Evolutionary conservation across 805 yeast species (phyloP), one percentile per base, ranked within the genome.

Genomic region (Saitoella complicata): DNA sequence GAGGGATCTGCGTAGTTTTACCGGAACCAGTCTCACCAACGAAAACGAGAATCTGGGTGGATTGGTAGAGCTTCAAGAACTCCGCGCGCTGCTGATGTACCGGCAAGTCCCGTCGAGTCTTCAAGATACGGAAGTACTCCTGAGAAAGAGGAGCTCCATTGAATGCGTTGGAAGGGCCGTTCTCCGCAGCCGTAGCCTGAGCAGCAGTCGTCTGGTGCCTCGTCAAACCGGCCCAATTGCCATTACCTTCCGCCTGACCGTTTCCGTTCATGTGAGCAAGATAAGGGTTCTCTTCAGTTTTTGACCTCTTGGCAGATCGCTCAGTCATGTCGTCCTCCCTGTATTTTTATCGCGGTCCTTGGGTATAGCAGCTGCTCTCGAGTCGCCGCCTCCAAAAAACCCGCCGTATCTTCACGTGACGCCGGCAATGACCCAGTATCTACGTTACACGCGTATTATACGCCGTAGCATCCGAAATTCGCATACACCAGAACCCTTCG

Each of bases 1-100:
- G 98, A 3, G 98, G 97, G 51, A 88, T 87, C 66, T 88, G 98
- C 0, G 98, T 88, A 30, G 97, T 88, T 64, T 88, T 88, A 74
- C 98, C 98, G 32, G 95, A 85, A 67, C 98, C 98, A 5, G 98
- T 88, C 61, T 88, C 98, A 69, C 98, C 98, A 43, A 91, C 97
- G 63, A 91, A 85, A 35, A 88, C 97, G 93, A 91, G 81, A 59
- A 88, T 82, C 64, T 88, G 98, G 36, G 88, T 77, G 13, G 72
- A 66, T 51, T 88, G 97, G 64, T 80, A 91, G 47, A 83, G 76
- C 51, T 72, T 70, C 46, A 91, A 70, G 60, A 91, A 91, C 63
- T 88, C 94, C 44, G 76, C 80, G 59, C 97, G 72, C 64, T 91
- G 95, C 31, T 86, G 76, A 63, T 88, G 95, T 13, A 91, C 97